These are phyloP conservation scores for Houttuynia cordata DNA, from an alignment of 164 flowering plant species.

Conservation along the genomic window DNA sequence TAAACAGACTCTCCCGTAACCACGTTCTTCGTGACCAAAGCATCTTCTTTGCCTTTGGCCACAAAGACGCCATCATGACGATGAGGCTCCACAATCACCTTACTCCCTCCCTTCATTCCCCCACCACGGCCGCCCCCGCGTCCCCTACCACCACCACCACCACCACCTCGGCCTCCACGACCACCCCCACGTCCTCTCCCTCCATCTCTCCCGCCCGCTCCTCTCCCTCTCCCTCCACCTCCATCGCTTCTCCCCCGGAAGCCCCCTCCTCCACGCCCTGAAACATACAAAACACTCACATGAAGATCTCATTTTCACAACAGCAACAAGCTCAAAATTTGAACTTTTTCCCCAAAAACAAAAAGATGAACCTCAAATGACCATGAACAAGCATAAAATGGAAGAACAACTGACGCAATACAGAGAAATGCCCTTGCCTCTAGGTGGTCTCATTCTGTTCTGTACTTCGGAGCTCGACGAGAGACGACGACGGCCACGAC, in stretches of 20 bases:
- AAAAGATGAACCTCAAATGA: too few relatives aligned
- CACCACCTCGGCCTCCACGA: slow-evolving; percentile 17
- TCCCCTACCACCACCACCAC: slow-evolving; percentile 24
- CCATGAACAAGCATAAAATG: too few relatives aligned
- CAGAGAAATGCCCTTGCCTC: too few relatives aligned
- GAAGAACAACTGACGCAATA: too few relatives aligned
- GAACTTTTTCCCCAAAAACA: too few relatives aligned
- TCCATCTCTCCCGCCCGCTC: too few relatives aligned
- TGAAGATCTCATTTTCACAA: too few relatives aligned
- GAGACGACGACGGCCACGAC: too few relatives aligned
- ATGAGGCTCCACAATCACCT: slow-evolving; percentile 76
- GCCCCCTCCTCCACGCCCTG: slow-evolving; percentile 13
- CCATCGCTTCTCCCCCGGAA: slow-evolving; percentile 33
- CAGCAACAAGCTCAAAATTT: too few relatives aligned
- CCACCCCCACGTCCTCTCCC: slow-evolving; percentile 31
- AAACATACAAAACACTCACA: neutral
- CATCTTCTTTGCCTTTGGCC: slow-evolving; percentile 92
- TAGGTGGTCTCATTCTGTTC: too few relatives aligned
- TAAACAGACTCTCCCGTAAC: slow-evolving; percentile 89
- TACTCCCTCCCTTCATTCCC: slow-evolving; percentile 85
- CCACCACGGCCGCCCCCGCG: slow-evolving; percentile 45
- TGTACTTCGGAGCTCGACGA: too few relatives aligned
- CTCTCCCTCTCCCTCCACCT: slow-evolving; percentile 37
- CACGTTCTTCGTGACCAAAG: slow-evolving; percentile 82
- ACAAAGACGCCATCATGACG: slow-evolving; percentile 84